Base-by-base conservation (phyloP, 2,329 filamentous ascomycete species). In the Fusarium succisae region DNA sequence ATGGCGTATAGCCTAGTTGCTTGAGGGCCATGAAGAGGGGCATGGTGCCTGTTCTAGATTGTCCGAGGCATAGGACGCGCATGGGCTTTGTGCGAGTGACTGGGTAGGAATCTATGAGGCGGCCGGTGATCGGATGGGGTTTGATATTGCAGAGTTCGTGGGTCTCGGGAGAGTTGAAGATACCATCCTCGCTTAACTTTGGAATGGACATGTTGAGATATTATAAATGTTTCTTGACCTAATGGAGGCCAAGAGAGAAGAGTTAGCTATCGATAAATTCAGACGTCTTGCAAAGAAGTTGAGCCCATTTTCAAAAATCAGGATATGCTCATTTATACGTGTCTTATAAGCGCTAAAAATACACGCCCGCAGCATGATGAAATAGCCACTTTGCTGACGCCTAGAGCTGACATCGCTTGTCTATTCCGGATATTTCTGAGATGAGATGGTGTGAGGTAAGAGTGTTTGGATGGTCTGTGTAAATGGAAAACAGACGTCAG, bases 91-190 rank as follows among this genome's bases (percentile, higher is more conserved):
- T 72, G 6, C 63, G 73, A 8, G 44, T 61, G 8, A 63, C 15
- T 3, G 73, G 57, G 13, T 69, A 62, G 13, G 73, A 72, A 35
- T 74, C 73, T 44, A 76, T 72, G 14, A 76, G 70, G 15, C 63
- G 66, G 9, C 70, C 63, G 6, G 70, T 76, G 8, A 45, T 30
- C 1, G 73, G 66, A 35, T 75, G 73, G 5, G 73, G 70, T 17
- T 69, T 62, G 37, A 76, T 57, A 38, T 76, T 65, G 41, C 45
- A 53, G 17, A 71, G 18, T 11, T 71, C 62, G 10, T 38, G 59
- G 6, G 38, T 38, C 22, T 71, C 51, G 13, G 24, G 50, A 18
- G 62, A 30, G 18, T 59, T 30, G 13, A 69, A 61, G 7, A 32
- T 26, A 17, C 56, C 66, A 8, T 58, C 41, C n/a, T 43, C 38